phyloP scores from a whole-genome alignment of 176 grass and related monocot genomes.

The Leersia perrieri region DNA sequence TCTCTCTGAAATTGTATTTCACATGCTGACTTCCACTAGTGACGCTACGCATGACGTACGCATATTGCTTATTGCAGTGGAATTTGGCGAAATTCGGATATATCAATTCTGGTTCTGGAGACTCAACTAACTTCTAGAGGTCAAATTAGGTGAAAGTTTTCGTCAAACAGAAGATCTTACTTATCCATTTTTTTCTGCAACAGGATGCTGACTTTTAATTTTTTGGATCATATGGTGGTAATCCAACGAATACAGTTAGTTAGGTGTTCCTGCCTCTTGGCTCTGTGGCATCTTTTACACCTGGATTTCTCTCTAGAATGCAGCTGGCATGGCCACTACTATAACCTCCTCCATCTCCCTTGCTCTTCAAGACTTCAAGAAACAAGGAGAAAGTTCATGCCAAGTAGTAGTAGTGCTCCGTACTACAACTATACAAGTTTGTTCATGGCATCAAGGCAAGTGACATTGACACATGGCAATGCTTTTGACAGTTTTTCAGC shows the following conservation, averaged over 20 bases:
- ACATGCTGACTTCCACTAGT: background rate
- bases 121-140: background rate
- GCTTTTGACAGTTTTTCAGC: background rate
- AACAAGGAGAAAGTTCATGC: background rate
- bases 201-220: background rate
- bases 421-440: background rate
- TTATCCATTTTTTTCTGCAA: background rate
- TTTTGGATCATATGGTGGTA: background rate
- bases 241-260: background rate
- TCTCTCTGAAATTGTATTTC: background rate
- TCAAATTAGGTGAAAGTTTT: background rate
- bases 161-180: background rate
- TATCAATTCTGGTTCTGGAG: background rate
- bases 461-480: background rate
- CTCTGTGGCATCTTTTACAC: background rate
- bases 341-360: background rate
- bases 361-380: slow-evolving; percentile 30
- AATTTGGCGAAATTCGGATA: no score
- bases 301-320: slow-evolving; percentile 21
- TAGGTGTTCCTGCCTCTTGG: background rate
- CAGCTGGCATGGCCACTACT: background rate
- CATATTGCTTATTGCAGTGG: no score
- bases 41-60: background rate
- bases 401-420: background rate
- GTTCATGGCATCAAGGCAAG: background rate